Evolutionary conservation across 2,329 filamentous ascomycete species (phyloP).

Genomic region (Claviceps arundinis): DNA sequence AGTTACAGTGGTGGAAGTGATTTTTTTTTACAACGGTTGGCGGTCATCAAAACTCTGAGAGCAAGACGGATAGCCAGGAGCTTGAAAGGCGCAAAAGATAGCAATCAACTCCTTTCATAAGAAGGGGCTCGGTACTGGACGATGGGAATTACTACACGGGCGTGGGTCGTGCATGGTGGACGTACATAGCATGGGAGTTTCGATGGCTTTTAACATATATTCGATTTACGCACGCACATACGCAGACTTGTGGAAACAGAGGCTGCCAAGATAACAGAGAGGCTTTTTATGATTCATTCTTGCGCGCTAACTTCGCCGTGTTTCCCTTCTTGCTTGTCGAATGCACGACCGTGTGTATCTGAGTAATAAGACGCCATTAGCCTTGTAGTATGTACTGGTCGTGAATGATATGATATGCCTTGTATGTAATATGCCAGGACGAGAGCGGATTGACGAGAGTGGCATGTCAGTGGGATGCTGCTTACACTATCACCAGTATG

Average conservation of each 20-base stretch:
- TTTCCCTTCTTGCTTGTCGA: constrained; percentile 22
- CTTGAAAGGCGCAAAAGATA: no score
- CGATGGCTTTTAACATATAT: not conserved
- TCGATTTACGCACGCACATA: not conserved
- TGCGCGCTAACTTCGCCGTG: constrained; percentile 9
- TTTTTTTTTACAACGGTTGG: no score
- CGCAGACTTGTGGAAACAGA: not conserved
- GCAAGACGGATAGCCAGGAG: no score
- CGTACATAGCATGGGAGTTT: constrained; percentile 7
- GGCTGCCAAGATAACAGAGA: no score
- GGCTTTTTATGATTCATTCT: no score
- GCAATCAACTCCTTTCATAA: not conserved
- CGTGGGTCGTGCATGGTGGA: constrained; percentile 7
- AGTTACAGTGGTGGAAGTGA: not conserved
- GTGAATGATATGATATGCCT: no score
- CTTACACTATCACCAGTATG: constrained; percentile 33
- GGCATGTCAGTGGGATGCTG: not conserved
- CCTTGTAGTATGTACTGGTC: not conserved
- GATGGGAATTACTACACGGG: not conserved
- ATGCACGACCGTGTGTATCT: constrained; percentile 31
- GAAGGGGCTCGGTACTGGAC: not conserved
- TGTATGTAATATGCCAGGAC: no score
- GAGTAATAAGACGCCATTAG: not conserved
- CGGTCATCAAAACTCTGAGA: no score
- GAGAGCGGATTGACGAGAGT: no score